Percentiles rank a stretch among this genome's conserved stretches.
Conservation (phyloP, 345 rosid genomes). For the Eucalyptus camaldulensis region DNA sequence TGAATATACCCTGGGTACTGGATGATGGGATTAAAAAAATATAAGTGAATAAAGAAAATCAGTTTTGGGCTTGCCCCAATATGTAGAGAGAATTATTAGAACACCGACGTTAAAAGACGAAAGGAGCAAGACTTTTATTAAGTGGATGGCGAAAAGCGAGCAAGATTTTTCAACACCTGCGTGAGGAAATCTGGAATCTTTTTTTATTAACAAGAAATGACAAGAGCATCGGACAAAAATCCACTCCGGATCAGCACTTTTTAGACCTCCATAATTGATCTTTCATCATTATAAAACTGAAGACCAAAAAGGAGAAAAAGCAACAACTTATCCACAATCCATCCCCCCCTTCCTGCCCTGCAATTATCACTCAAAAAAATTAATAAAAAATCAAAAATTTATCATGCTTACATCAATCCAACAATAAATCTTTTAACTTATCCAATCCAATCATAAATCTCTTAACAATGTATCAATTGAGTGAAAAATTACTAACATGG, state of each 20-base stretch:
- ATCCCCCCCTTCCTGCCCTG: neutral
- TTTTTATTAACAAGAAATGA: neutral
- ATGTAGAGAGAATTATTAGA: neutral
- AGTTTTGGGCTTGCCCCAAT: neutral
- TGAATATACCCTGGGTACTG: neutral
- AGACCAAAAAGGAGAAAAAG: neutral
- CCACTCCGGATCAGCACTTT: neutral
- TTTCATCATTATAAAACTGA: neutral
- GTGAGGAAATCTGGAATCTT: neutral
- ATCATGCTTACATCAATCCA: too few relatives aligned
- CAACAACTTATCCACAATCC: neutral
- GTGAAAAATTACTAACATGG: fast-evolving
- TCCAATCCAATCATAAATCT: too few relatives aligned
- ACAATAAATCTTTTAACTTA: too few relatives aligned
- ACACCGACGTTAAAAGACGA: neutral
- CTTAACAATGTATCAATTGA: too few relatives aligned
- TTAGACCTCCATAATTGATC: neutral
- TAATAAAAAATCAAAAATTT: too few relatives aligned
- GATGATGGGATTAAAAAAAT: neutral
- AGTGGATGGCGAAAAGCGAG: neutral
- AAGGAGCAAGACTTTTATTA: neutral
- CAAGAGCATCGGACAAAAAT: neutral
- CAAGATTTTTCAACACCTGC: neutral
- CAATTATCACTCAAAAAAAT: neutral
- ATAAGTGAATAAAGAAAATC: neutral